A percentile compares a stretch with the other conserved stretches of the same genome.
Evolutionary conservation across 1,284 basidiomycete species (phyloP).

Genomic region (Microbotryum lychnidis-dioicae): DNA sequence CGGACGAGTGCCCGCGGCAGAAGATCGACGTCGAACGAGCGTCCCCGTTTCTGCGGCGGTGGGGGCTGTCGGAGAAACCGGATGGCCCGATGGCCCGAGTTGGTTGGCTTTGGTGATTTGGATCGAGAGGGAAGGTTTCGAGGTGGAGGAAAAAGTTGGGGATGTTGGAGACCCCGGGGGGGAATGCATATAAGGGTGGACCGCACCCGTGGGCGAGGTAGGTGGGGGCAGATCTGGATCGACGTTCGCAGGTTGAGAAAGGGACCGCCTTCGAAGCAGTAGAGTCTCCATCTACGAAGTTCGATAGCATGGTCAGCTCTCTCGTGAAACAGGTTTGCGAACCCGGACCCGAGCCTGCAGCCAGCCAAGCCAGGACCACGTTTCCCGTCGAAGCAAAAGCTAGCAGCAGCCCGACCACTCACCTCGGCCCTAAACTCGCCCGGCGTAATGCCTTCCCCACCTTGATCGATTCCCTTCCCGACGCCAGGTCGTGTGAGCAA

Average conservation of each 20-base stretch:
- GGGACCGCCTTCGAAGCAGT: slow-evolving; percentile 28
- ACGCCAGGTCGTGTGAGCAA: neutral
- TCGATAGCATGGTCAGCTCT: no score
- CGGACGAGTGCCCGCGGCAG: neutral
- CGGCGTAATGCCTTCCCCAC: slow-evolving; percentile 5
- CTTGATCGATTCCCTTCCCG: neutral
- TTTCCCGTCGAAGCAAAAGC: no score
- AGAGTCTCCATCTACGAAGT: slow-evolving; percentile 29
- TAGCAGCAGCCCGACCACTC: neutral
- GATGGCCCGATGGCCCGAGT: slow-evolving; percentile 3
- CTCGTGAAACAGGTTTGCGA: no score
- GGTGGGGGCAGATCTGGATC: slow-evolving; percentile 30
- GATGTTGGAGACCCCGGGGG: slow-evolving; percentile 1
- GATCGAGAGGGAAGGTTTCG: slow-evolving; percentile 15
- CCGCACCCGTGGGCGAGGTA: slow-evolving; percentile 1
- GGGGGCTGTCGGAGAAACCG: slow-evolving; percentile 25
- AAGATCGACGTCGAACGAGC: slow-evolving; percentile 18
- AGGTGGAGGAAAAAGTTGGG: neutral
- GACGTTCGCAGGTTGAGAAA: slow-evolving; percentile 26
- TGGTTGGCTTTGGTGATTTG: slow-evolving; percentile 7
- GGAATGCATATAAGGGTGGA: neutral
- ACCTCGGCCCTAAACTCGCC: slow-evolving; percentile 21
- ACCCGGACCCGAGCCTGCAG: no score
- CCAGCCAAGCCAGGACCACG: no score
- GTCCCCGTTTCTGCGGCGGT: slow-evolving; percentile 29